These are phyloP conservation scores for Puccinia brachypodii DNA, from an alignment of 1,284 basidiomycete species.

Conservation along the genomic window DNA sequence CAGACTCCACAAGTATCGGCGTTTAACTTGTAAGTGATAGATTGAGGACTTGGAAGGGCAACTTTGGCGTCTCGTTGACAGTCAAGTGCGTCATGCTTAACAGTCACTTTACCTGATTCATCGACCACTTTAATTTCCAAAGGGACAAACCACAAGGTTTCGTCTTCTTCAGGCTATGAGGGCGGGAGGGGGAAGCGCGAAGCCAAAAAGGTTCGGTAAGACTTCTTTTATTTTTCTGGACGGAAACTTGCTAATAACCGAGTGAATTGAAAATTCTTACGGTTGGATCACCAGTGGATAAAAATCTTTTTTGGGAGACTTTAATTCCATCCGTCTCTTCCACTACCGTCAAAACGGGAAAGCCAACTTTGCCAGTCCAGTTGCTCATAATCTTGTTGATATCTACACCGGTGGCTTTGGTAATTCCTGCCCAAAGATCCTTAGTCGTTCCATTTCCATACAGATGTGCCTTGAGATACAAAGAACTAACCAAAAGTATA, in stretches of 20 bases:
- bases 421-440: slow-evolving; percentile 87
- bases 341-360: slow-evolving; percentile 72
- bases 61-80: slow-evolving; percentile 70
- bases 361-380: slow-evolving; percentile 79
- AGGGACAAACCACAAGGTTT: slow-evolving; percentile 86
- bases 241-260: not conserved
- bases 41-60: slow-evolving; percentile 64
- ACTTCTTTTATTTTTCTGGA: not conserved
- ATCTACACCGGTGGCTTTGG: slow-evolving; percentile 73
- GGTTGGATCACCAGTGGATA: slow-evolving; percentile 76
- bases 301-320: slow-evolving; percentile 82
- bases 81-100: slow-evolving; percentile 71
- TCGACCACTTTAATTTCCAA: slow-evolving; percentile 71
- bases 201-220: not conserved
- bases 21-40: slow-evolving; percentile 79
- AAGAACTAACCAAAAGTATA: slow-evolving; percentile 63
- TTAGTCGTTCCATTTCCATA: slow-evolving; percentile 82
- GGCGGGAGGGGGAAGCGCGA: no score
- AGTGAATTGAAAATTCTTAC: slow-evolving; percentile 3
- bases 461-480: slow-evolving; percentile 81
- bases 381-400: slow-evolving; percentile 81
- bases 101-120: slow-evolving; percentile 63
- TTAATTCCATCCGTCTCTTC: slow-evolving; percentile 64
- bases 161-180: slow-evolving; percentile 70
- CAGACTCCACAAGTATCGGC: slow-evolving; percentile 85